Percentiles rank a stretch among this genome's conserved stretches.
Evolutionary conservation across 805 yeast genomes (phyloP).

Genomic region (Schwanniomyces sp.): DNA sequence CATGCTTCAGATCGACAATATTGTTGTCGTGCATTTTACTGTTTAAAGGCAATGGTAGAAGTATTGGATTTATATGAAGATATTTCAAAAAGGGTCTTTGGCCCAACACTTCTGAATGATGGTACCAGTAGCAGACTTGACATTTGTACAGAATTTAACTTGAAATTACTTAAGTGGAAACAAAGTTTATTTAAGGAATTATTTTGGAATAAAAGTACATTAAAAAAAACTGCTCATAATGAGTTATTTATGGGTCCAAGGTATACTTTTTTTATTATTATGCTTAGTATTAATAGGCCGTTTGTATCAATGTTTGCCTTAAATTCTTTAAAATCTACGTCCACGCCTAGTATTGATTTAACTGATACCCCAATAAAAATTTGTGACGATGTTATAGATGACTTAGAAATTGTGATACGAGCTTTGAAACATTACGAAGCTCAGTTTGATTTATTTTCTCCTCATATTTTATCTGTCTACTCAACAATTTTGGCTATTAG

Average conservation of each 20-base stretch:
- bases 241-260: slow-evolving; percentile 8
- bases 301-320: slow-evolving; percentile 1
- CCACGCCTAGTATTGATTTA: slow-evolving; percentile 4
- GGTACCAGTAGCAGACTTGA: slow-evolving; percentile 4
- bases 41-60: slow-evolving; percentile 8
- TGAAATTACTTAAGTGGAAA: slow-evolving; percentile 8
- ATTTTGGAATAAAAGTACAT: slow-evolving; percentile 8
- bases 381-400: slow-evolving; percentile 10
- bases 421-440: slow-evolving; percentile 2
- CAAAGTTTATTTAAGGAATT: slow-evolving; percentile 3
- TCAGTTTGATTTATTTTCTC: slow-evolving; percentile 4
- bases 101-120: neutral
- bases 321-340: slow-evolving; percentile 1
- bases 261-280: slow-evolving; percentile 7
- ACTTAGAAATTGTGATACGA: slow-evolving; percentile 7
- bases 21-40: slow-evolving; percentile 5
- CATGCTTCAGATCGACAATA: slow-evolving; percentile 5
- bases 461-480: slow-evolving; percentile 5
- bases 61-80: slow-evolving; percentile 7
- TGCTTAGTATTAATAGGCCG: slow-evolving; percentile 9
- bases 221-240: slow-evolving; percentile 8
- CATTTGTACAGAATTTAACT: slow-evolving; percentile 3
- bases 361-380: slow-evolving; percentile 4
- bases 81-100: slow-evolving; percentile 7
- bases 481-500: slow-evolving; percentile 7